These are phyloP conservation scores for Catunica adiposa DNA, from an alignment of 2,329 filamentous ascomycete species.

Conservation along the genomic window DNA sequence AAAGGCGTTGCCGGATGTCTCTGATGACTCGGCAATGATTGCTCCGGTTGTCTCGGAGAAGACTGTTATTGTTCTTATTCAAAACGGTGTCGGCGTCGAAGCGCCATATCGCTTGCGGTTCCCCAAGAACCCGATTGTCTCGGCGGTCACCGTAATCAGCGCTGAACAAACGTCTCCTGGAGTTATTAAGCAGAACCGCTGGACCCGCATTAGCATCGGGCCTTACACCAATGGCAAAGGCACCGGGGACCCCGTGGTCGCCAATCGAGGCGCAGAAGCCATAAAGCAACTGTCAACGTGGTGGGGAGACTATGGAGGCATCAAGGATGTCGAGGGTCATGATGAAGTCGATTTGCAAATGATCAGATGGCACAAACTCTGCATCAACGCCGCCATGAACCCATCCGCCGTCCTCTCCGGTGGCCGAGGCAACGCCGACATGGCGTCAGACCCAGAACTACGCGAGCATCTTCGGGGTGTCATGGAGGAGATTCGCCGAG, in stretches of 20 bases:
- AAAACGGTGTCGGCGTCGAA: constrained; percentile 57
- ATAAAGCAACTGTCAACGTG: constrained; percentile 36
- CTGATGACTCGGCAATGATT: constrained; percentile 44
- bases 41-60: constrained; percentile 38
- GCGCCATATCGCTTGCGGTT: constrained; percentile 47
- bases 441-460: constrained; percentile 47
- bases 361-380: constrained; percentile 60
- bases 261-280: constrained; percentile 23
- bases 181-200: constrained; percentile 51
- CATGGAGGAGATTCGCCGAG: constrained; percentile 53
- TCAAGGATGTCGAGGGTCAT: constrained; percentile 48
- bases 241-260: not conserved
- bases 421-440: constrained; percentile 46
- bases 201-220: constrained; percentile 55
- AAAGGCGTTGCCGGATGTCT: constrained; percentile 49
- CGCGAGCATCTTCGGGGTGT: constrained; percentile 44
- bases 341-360: constrained; percentile 51
- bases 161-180: constrained; percentile 49
- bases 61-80: constrained; percentile 48
- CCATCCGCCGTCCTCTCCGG: constrained; percentile 52
- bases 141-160: constrained; percentile 52
- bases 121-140: constrained; percentile 42
- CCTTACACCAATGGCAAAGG: constrained; percentile 40
- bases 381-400: constrained; percentile 62
- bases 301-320: constrained; percentile 38